Conservation (phyloP, 2,329 filamentous ascomycete genomes). For the Pseudopithomyces maydicus region DNA sequence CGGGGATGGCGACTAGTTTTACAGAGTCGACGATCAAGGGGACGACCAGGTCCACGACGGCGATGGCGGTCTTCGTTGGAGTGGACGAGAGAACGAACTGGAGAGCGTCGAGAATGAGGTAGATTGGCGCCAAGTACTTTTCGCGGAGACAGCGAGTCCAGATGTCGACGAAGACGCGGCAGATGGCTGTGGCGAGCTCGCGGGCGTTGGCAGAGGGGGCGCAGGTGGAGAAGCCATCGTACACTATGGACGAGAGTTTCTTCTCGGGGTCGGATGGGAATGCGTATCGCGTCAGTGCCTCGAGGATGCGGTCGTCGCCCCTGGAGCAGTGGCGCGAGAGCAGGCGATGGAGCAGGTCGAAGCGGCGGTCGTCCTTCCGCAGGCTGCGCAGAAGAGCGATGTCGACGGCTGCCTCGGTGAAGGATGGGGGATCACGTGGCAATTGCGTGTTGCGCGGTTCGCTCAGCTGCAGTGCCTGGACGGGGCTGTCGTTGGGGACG, state of each 20-base stretch:
- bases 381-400: slow-evolving; percentile 44
- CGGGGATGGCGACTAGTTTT: slow-evolving; percentile 61
- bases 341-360: slow-evolving; percentile 62
- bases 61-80: slow-evolving; percentile 62
- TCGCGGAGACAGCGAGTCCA: slow-evolving; percentile 73
- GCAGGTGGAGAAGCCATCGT: slow-evolving; percentile 68
- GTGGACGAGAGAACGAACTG: slow-evolving; percentile 68
- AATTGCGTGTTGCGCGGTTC: slow-evolving; percentile 47
- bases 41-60: slow-evolving; percentile 62
- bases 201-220: slow-evolving; percentile 55
- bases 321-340: slow-evolving; percentile 65
- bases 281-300: slow-evolving; percentile 66
- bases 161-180: slow-evolving; percentile 65
- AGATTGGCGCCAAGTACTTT: slow-evolving; percentile 65
- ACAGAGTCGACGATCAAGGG: slow-evolving; percentile 52
- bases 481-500: slow-evolving; percentile 67
- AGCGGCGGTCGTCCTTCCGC: slow-evolving; percentile 45
- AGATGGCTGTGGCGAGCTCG: slow-evolving; percentile 67
- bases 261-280: slow-evolving; percentile 63
- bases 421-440: slow-evolving; percentile 23
- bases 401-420: slow-evolving; percentile 20
- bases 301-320: slow-evolving; percentile 67
- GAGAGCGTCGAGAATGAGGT: slow-evolving; percentile 68
- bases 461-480: slow-evolving; percentile 60
- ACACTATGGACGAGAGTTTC: slow-evolving; percentile 69